A percentile compares a stretch with the other conserved stretches of the same genome.
These are phyloP conservation scores for Ceratobasidium sp. DNA, from an alignment of 1,284 basidiomycete genomes.

Conservation along the genomic window DNA sequence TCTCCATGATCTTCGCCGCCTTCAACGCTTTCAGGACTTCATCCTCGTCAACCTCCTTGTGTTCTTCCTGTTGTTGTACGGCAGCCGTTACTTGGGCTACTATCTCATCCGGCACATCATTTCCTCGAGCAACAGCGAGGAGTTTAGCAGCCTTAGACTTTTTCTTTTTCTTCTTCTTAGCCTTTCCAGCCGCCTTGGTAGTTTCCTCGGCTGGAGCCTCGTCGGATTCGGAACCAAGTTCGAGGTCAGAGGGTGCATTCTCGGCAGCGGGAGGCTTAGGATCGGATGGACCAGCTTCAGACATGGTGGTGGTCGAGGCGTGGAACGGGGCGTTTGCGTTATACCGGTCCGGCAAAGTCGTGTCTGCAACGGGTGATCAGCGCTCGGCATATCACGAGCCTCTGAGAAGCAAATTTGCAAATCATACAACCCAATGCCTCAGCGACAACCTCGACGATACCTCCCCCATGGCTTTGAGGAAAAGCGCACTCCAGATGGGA, in stretches of 20 bases:
- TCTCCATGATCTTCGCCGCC: constrained; percentile 74
- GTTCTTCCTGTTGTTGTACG: constrained; percentile 60
- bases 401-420: not conserved
- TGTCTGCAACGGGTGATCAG: not conserved
- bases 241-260: constrained; percentile 43
- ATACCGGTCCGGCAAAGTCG: not conserved
- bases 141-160: constrained; percentile 63
- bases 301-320: constrained; percentile 20
- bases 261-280: constrained; percentile 18
- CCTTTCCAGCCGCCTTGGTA: constrained; percentile 49
- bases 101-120: constrained; percentile 64
- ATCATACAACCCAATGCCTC: constrained; percentile 2
- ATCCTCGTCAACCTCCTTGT: constrained; percentile 60
- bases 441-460: constrained; percentile 12
- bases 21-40: constrained; percentile 67
- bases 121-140: constrained; percentile 52
- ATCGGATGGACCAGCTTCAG: constrained; percentile 31
- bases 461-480: constrained; percentile 34
- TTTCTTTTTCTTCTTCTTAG: constrained; percentile 76
- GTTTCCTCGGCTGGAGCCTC: constrained; percentile 29
- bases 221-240: constrained; percentile 47
- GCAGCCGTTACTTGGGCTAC: constrained; percentile 66
- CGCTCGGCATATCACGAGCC: not conserved
- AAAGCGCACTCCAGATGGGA: constrained; percentile 42
- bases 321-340: not conserved